Conservation (phyloP, 1,139 yeast species). For the Nakaseomyces nivariensis region DNA sequence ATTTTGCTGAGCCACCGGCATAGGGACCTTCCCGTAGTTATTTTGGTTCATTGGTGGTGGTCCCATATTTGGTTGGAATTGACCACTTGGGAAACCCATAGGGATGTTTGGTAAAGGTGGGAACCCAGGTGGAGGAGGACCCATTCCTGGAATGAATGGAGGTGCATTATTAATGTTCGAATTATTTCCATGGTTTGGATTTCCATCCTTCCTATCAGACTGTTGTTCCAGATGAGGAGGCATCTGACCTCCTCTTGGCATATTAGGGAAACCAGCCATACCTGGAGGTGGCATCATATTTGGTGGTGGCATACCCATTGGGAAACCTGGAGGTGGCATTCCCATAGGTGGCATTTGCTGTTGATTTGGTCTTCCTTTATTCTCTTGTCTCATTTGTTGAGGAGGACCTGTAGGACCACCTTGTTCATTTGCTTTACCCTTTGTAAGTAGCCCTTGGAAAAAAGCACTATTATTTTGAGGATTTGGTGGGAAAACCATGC, state of each 20-base stretch:
- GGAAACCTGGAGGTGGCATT: conserved; percentile 13
- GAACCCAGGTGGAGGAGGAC: conserved; percentile 5
- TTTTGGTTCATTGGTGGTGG: conserved; percentile 3
- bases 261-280: conserved; percentile 1
- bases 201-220: not conserved
- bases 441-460: conserved; percentile 25
- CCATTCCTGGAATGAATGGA: not conserved
- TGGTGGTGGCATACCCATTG: conserved; percentile 22
- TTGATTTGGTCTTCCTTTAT: conserved; percentile 3
- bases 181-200: not conserved
- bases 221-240: not conserved
- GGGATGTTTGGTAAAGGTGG: conserved; percentile 2
- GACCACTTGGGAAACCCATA: conserved; percentile 3
- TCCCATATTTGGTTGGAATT: conserved; percentile 5
- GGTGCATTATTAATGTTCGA: not conserved
- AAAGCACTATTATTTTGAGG: conserved; percentile 20
- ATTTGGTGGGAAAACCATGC: conserved; percentile 5
- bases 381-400: conserved; percentile 17
- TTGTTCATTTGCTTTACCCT: conserved; percentile 15
- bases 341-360: conserved; percentile 9
- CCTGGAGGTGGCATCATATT: conserved; percentile 20
- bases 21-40: not conserved
- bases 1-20: not conserved
- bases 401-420: conserved; percentile 1
- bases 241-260: not conserved